Conservation (phyloP, 495 filamentous ascomycete genomes). For the Cryomyces minteri region DNA sequence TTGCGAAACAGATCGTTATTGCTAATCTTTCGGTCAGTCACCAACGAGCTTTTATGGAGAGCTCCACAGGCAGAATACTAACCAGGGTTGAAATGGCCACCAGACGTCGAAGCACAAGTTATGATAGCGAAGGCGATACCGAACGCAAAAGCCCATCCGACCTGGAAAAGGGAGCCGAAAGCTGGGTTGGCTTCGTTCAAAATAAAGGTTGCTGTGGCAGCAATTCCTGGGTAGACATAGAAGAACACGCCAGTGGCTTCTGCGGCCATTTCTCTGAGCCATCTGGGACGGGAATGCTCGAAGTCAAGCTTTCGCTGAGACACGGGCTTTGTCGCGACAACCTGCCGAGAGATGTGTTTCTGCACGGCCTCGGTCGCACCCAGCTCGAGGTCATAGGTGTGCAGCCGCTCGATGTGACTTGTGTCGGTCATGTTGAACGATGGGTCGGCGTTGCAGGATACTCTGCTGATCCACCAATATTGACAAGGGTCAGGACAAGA, state of each 20-base stretch:
- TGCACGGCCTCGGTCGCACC: slow-evolving; percentile 31
- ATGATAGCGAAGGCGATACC: slow-evolving; percentile 38
- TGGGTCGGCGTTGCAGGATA: too few relatives aligned
- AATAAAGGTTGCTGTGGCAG: slow-evolving; percentile 26
- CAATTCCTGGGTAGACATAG: slow-evolving; percentile 30
- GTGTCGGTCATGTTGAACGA: too few relatives aligned
- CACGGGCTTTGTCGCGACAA: slow-evolving; percentile 24
- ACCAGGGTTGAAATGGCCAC: slow-evolving; percentile 32
- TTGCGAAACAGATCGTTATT: slow-evolving; percentile 29
- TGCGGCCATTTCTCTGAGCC: slow-evolving; percentile 28
- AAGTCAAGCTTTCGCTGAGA: slow-evolving; percentile 30
- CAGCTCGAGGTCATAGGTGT: slow-evolving; percentile 24
- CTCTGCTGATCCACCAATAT: too few relatives aligned
- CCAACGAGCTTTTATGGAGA: too few relatives aligned
- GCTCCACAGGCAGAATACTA: not conserved
- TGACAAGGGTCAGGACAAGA: too few relatives aligned
- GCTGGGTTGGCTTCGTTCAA: slow-evolving; percentile 20
- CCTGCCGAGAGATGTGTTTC: slow-evolving; percentile 25
- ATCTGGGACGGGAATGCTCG: slow-evolving; percentile 27
- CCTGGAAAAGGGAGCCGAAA: slow-evolving; percentile 28
- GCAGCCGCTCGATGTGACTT: too few relatives aligned
- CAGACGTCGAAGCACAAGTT: slow-evolving; percentile 29
- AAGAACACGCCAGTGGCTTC: slow-evolving; percentile 34
- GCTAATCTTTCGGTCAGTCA: slow-evolving; percentile 4
- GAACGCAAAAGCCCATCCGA: slow-evolving; percentile 30